Evolutionary conservation across 2,329 filamentous ascomycete genomes (phyloP), one percentile per base, ranked within the genome.

Genomic region (Pseudofabraea citricarpa): DNA sequence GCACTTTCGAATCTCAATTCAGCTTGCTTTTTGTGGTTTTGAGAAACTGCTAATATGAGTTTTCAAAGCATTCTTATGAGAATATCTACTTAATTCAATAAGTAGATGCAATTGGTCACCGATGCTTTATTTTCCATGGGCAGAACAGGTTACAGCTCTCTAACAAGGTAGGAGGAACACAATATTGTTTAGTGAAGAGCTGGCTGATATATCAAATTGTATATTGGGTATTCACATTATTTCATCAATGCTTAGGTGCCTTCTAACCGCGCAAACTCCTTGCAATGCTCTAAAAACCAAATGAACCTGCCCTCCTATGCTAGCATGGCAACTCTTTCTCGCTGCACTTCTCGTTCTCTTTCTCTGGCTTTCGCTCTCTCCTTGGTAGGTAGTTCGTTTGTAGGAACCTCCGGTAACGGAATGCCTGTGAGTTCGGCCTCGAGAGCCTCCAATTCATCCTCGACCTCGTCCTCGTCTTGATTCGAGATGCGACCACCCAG

Each of bases 381-480:
- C 32, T 56, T 59, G 12, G 44, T 42, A n/a, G 46, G 47, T 18
- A 54, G 33, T 16, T 50, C 46, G 6, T 46, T 53, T 6, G 50
- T 53, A n/a, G 60, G 59, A 24, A 56, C 59, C 37, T 54, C 50
- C 22, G 61, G 59, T 26, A 61, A 43, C 8, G 52, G 47, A 32
- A 56, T 49, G 24, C 64, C 66, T 31, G 62, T 64, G 41, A 81
- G 63, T 58, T 90, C 81, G 31, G 72, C 73, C 64, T 90, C 86
- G 52, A 98, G 73, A 1, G 83, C 84, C 43, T 87, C 88, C 41
- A 98, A 72, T 68, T 98, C 93, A 59, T 96, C 90, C 63, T 98
- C 93, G 24, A 98, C 93, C 59, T 96, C 93, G 60, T 97, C 91
- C 65, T 98, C 93, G 65, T 98, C 93, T 58, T 94, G 86, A 59